These are phyloP conservation scores for Hypoxylon cercidicola DNA, from an alignment of 495 filamentous ascomycete genomes.

Conservation along the genomic window DNA sequence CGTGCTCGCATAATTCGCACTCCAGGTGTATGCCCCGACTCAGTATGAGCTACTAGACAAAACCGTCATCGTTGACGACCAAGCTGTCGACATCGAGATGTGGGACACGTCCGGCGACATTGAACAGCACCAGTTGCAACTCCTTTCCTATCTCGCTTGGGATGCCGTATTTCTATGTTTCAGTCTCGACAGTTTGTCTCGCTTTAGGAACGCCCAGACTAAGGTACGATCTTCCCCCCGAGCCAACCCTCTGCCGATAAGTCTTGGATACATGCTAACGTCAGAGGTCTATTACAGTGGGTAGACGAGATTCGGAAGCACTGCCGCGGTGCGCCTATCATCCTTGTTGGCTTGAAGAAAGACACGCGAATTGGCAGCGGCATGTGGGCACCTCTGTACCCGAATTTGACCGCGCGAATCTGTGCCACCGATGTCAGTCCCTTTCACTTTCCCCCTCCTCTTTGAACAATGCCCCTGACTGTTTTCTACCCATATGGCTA, in stretches of 20 bases:
- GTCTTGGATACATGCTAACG: conserved; percentile 16
- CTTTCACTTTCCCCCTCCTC: background rate
- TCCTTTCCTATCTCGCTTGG: conserved; percentile 44
- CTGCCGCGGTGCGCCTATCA: conserved; percentile 32
- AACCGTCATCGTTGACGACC: conserved; percentile 23
- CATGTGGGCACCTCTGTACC: conserved; percentile 30
- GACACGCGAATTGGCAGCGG: conserved; percentile 29
- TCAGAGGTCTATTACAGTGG: conserved; percentile 24
- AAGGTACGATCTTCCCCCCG: conserved; percentile 23
- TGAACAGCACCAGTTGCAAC: conserved; percentile 34
- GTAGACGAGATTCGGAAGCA: conserved; percentile 34
- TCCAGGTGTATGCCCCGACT: conserved; percentile 28
- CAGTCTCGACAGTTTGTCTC: conserved; percentile 21
- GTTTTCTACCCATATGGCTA: background rate
- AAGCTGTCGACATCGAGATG: conserved; percentile 40
- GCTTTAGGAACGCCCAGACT: conserved; percentile 23
- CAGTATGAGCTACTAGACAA: conserved; percentile 41
- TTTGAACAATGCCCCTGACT: background rate
- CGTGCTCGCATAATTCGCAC: conserved; percentile 1
- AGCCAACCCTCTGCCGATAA: background rate
- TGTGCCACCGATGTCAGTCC: conserved; percentile 22
- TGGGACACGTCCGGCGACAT: conserved; percentile 46
- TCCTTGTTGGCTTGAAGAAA: conserved; percentile 44
- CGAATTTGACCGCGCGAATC: conserved; percentile 17
- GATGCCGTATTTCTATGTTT: conserved; percentile 49